Evolutionary conservation across 1,284 basidiomycete species (phyloP), one percentile per base, ranked within the genome.

Genomic region (Puccinia horiana): DNA sequence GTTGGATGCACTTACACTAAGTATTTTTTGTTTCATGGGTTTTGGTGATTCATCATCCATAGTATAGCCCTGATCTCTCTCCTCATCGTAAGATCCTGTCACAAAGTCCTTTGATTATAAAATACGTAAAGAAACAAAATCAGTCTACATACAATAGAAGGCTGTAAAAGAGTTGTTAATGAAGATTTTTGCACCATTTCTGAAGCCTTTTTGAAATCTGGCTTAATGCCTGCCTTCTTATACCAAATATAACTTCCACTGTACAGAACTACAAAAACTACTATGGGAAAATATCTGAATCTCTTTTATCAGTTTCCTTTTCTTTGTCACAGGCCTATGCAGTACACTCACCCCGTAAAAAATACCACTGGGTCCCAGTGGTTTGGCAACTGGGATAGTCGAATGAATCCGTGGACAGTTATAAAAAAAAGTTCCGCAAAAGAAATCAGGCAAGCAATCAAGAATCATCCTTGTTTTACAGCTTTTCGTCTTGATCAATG

Each of bases 211-310:
- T 40, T 54, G 14, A 58, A 56, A 75, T n/a, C 49, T n/a, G 73
- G 37, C 9, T 54, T 47, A 56, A 56, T 0, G 44, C 49, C 49
- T 40, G 23, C 6, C 32, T 58, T 40, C 35, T 40, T 54, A 58
- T 6, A 75, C 37, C 52, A 75, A 37, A 75, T 75, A 32, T 75
- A 58, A 37, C 73, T 75, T 56, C 73, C 73, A 32, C 32, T 20
- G 35, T 75, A 75, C 8, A 75, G n/a, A 18, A 11, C n/a, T 40
- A 26, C 47, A 56, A 75, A 75, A 26, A 75, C 29, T 2, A 75
- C 49, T 26, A 58, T 54, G 4, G 73, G 73, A 26, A 58, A 58
- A 58, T 75, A 75, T 37, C 73, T 75, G 37, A 37, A 35, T 8
- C 32, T 1, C 18, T 12, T 14, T 26, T 20, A 75, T 75, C 44